Percentiles rank a stretch among this genome's conserved stretches.
Evolutionary conservation across 2,329 filamentous ascomycete species (phyloP).

Genomic region (Aplosporella prunicola): DNA sequence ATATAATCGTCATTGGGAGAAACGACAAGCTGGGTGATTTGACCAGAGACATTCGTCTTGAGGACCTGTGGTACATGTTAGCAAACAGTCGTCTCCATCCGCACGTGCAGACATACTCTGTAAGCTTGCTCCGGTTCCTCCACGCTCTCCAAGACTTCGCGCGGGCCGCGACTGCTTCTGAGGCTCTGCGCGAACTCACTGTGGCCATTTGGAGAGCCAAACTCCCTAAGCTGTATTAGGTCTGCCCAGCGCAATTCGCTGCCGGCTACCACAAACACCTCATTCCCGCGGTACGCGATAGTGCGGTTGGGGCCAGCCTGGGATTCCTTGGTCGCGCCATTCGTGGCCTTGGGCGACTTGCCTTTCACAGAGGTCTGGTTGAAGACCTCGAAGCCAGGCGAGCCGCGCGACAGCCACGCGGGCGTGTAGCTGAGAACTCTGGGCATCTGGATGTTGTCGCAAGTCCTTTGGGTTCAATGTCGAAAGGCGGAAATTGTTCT

Average conservation of each 20-base stretch:
- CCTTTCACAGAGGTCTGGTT: conserved; percentile 38
- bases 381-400: conserved; percentile 72
- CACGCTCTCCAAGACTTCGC: neutral
- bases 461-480: too few relatives aligned
- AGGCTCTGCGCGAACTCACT: conserved; percentile 3
- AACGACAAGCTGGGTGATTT: conserved; percentile 75
- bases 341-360: conserved; percentile 23
- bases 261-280: conserved; percentile 80
- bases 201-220: conserved; percentile 1
- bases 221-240: conserved; percentile 65
- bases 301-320: conserved; percentile 43
- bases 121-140: conserved; percentile 10
- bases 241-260: conserved; percentile 91
- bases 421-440: conserved; percentile 80
- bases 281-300: conserved; percentile 72
- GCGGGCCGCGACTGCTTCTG: conserved; percentile 1
- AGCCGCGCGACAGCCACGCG: conserved; percentile 71
- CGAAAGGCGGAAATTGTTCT: too few relatives aligned
- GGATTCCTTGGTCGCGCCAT: conserved; percentile 18
- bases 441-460: too few relatives aligned
- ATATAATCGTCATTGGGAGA: conserved; percentile 76
- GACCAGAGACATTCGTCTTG: conserved; percentile 65
- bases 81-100: neutral
- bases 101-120: conserved; percentile 5
- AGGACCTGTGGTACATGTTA: conserved; percentile 50